Conservation (phyloP, 495 filamentous ascomycete genomes). For the Aspergillus wentii region DNA sequence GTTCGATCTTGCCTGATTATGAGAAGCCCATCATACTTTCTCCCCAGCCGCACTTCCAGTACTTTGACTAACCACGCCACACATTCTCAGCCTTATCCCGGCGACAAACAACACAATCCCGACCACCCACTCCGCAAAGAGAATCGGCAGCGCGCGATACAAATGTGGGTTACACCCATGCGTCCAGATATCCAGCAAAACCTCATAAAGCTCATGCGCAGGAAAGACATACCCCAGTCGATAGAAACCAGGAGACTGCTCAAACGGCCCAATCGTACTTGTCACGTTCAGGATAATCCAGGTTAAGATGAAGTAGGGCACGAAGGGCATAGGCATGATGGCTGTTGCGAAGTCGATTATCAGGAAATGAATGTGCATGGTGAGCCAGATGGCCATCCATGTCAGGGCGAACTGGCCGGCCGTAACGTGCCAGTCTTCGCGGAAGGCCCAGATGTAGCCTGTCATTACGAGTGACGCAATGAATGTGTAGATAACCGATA, state of each 20-base stretch:
- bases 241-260: conserved; percentile 35
- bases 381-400: conserved; percentile 44
- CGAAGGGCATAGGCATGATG: conserved; percentile 27
- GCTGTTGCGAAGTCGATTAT: conserved; percentile 36
- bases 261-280: conserved; percentile 38
- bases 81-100: background rate
- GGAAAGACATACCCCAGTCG: conserved; percentile 41
- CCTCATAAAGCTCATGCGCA: conserved; percentile 36
- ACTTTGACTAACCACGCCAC: no score
- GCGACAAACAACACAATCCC: background rate
- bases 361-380: conserved; percentile 40
- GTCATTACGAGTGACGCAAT: conserved; percentile 32
- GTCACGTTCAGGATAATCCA: conserved; percentile 42
- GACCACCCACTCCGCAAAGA: conserved; percentile 28
- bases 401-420: conserved; percentile 32
- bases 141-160: conserved; percentile 30
- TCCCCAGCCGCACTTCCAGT: no score
- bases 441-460: conserved; percentile 43
- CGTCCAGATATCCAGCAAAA: conserved; percentile 43
- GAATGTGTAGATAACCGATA: conserved; percentile 35
- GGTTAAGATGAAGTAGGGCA: conserved; percentile 38
- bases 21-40: no score
- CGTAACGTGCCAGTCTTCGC: conserved; percentile 34
- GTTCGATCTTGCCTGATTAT: no score
- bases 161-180: conserved; percentile 38